Conservation (phyloP, 1,284 basidiomycete genomes). For the Leucoagaricus sp. region DNA sequence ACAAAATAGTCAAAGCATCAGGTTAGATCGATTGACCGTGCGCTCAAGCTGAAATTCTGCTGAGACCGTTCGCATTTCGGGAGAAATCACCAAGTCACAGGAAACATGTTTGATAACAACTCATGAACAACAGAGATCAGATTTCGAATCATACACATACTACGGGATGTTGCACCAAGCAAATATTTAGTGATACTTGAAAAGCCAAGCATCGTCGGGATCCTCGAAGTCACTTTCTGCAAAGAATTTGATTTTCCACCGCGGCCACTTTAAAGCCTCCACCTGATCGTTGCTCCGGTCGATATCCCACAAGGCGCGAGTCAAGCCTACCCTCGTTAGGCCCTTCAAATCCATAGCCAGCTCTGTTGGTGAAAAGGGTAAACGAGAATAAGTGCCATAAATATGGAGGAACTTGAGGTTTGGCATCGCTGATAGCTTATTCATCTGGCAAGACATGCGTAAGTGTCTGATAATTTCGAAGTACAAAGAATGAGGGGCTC, state of each 20-base stretch:
- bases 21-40: too few species aligned
- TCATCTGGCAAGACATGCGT: slow-evolving; percentile 25
- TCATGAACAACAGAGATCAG: too few species aligned
- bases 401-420: slow-evolving; percentile 36
- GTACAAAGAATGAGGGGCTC: slow-evolving; percentile 5
- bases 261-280: slow-evolving; percentile 32
- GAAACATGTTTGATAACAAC: too few species aligned
- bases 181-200: slow-evolving; percentile 26
- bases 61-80: too few species aligned
- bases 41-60: too few species aligned
- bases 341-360: slow-evolving; percentile 32
- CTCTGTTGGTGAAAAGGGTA: slow-evolving; percentile 33
- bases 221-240: slow-evolving; percentile 35
- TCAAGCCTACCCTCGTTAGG: slow-evolving; percentile 35
- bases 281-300: slow-evolving; percentile 29
- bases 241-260: slow-evolving; percentile 38
- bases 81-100: too few species aligned
- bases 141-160: too few species aligned
- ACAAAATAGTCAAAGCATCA: too few species aligned
- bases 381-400: slow-evolving; percentile 29
- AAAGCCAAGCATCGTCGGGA: slow-evolving; percentile 38
- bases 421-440: slow-evolving; percentile 27
- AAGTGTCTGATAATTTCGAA: neutral
- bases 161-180: neutral
- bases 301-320: slow-evolving; percentile 38